phyloP scores from a whole-genome alignment of 805 yeast genomes.

The Ogataea sp. region DNA sequence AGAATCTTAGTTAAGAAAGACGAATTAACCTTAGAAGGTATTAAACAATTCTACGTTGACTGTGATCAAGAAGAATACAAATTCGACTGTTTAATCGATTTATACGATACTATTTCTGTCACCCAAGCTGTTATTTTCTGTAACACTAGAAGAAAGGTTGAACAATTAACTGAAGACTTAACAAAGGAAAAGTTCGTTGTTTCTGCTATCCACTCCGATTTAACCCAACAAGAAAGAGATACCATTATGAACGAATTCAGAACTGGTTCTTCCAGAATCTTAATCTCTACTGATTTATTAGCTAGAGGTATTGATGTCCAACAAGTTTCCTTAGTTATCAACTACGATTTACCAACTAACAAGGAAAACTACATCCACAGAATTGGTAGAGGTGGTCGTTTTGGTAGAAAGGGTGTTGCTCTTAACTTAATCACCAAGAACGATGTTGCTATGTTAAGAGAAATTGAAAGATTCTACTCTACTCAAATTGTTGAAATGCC shows the following conservation, averaged over 20 bases:
- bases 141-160: conserved; percentile 92
- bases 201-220: conserved; percentile 92
- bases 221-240: conserved; percentile 92
- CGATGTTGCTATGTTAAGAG: conserved; percentile 69
- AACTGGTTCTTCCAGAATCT: conserved; percentile 85
- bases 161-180: conserved; percentile 72
- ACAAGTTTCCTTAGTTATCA: conserved; percentile 91
- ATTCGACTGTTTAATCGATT: conserved; percentile 88
- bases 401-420: conserved; percentile 98
- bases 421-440: conserved; percentile 84
- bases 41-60: conserved; percentile 84
- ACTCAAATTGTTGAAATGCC: conserved; percentile 95
- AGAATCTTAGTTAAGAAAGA: conserved; percentile 92
- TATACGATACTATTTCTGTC: conserved; percentile 90
- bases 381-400: conserved; percentile 97
- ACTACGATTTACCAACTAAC: conserved; percentile 86
- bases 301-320: conserved; percentile 98
- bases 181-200: conserved; percentile 80
- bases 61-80: conserved; percentile 93
- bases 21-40: conserved; percentile 92
- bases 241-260: conserved; percentile 93
- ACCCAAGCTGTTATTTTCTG: conserved; percentile 98
- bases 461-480: conserved; percentile 82
- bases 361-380: conserved; percentile 94
- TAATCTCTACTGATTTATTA: conserved; percentile 91